Percentiles rank a stretch among this genome's conserved stretches.
Conservation (phyloP, 2,329 filamentous ascomycete genomes). For the Pyrenochaeta sp. region DNA sequence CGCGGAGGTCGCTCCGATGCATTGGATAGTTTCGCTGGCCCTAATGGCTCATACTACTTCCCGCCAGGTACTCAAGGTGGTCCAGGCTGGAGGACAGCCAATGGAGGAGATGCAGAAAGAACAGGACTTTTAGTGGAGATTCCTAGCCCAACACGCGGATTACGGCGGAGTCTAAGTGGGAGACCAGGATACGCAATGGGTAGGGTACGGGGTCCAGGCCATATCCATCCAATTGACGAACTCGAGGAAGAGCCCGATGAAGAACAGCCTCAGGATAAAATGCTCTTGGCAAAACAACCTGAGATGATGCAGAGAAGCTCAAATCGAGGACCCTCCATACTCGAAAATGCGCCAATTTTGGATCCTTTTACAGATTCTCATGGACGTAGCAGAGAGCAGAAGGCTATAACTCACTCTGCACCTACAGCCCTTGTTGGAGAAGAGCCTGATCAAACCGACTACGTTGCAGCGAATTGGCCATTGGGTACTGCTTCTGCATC, state of each 20-base stretch:
- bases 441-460: not conserved
- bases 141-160: slow-evolving; percentile 58
- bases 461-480: slow-evolving; percentile 22
- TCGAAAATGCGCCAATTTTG: slow-evolving; percentile 41
- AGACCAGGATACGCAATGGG: slow-evolving; percentile 58
- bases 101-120: slow-evolving; percentile 51
- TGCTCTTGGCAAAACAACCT: slow-evolving; percentile 18
- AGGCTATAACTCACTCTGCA: slow-evolving; percentile 35
- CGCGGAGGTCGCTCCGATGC: slow-evolving; percentile 52
- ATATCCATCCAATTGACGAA: slow-evolving; percentile 71
- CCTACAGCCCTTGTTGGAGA: slow-evolving; percentile 33
- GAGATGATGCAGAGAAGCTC: slow-evolving; percentile 37
- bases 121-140: slow-evolving; percentile 58
- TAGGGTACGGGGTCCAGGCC: slow-evolving; percentile 59
- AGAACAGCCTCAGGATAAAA: slow-evolving; percentile 26
- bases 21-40: slow-evolving; percentile 41
- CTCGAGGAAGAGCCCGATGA: slow-evolving; percentile 62
- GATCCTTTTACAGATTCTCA: slow-evolving; percentile 55
- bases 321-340: slow-evolving; percentile 29
- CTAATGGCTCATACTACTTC: slow-evolving; percentile 40
- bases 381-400: slow-evolving; percentile 34
- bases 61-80: slow-evolving; percentile 29
- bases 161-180: slow-evolving; percentile 52
- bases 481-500: slow-evolving; percentile 15
- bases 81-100: slow-evolving; percentile 43